These are phyloP conservation scores for Talaromyces ruber DNA, from an alignment of 495 filamentous ascomycete genomes.

Conservation along the genomic window DNA sequence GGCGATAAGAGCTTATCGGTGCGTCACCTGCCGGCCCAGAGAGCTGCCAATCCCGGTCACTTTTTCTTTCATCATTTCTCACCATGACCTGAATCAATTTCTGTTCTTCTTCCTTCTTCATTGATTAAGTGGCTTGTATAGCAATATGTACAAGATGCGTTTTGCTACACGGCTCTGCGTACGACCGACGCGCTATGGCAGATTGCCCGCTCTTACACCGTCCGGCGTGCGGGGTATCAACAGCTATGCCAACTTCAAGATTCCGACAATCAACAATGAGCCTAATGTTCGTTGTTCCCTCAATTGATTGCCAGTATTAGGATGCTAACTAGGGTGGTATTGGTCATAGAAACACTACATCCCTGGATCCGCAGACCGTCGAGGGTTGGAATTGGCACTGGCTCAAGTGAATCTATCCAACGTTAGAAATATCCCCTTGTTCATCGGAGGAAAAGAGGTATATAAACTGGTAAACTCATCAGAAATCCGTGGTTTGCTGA, in stretches of 20 bases:
- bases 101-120: background rate
- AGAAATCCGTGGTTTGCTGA: slow-evolving; percentile 1
- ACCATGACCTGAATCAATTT: background rate
- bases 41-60: background rate
- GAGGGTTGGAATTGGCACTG: slow-evolving; percentile 62
- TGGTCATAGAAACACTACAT: slow-evolving; percentile 71
- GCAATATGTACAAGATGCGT: background rate
- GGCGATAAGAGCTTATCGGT: slow-evolving; percentile 3
- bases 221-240: slow-evolving; percentile 3
- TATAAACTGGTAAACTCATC: slow-evolving; percentile 8
- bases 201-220: background rate
- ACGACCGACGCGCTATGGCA: background rate
- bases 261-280: slow-evolving; percentile 83
- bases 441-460: slow-evolving; percentile 73
- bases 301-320: background rate
- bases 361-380: slow-evolving; percentile 70
- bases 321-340: background rate
- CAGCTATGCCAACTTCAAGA: slow-evolving; percentile 63
- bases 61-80: background rate
- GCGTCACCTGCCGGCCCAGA: background rate
- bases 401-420: slow-evolving; percentile 48
- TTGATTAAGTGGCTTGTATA: background rate
- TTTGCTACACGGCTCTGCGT: background rate
- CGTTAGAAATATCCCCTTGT: slow-evolving; percentile 64
- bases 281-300: slow-evolving; percentile 64